Base-by-base conservation (phyloP, 2,329 filamentous ascomycete species). In the Exophiala alcalophila region DNA sequence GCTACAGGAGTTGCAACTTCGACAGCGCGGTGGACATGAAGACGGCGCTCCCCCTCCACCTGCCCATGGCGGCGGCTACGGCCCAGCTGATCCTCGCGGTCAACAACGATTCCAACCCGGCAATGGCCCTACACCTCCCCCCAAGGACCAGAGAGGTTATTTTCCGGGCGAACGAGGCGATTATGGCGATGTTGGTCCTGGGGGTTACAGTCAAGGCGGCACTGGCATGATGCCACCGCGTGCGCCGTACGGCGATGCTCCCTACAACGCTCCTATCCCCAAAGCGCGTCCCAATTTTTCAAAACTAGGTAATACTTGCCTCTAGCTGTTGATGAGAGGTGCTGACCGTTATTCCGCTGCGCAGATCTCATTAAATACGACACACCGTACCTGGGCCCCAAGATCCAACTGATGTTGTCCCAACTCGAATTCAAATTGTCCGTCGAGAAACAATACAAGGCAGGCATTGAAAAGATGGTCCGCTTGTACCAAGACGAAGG, bases 391-490 rank as follows among this genome's bases (percentile, higher is more conserved):
- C 82, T 98, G 50, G 92, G 92, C 23, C 91, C 92, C 48, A 89
- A 94, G 56, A 98, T 98, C 60, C 92, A 98, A 71, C 85, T 97
- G 60, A 98, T 98, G 92, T 74, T 98, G 61, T 94, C 92, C 33
- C 92, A 98, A 66, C 83, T 98, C 52, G 89, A 97, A 67, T 98
- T 98, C 73, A 98, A 98, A 71, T 78, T 98, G 49, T 95, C 92
- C 55, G 92, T 98, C 19, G 92, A 98, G 65, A 94, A 96, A 64
- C 92, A 98, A 68, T 98, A 98, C 68, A 89, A 97, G 55, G 94
- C 94, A 61, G 92, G 92, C 50, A 92, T 98, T 57, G 92, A 98
- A 68, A 98, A 98, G 72, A 97, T 98, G 92, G 87, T 96, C 32
- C 88, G 92, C 64, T 74, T 98, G 24, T 98, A 98, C 63, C 83